Evolutionary conservation across 208 protist genomes (phyloP), one percentile per base, ranked within the genome.

Genomic region (Leptomonas pyrrhocoris): DNA sequence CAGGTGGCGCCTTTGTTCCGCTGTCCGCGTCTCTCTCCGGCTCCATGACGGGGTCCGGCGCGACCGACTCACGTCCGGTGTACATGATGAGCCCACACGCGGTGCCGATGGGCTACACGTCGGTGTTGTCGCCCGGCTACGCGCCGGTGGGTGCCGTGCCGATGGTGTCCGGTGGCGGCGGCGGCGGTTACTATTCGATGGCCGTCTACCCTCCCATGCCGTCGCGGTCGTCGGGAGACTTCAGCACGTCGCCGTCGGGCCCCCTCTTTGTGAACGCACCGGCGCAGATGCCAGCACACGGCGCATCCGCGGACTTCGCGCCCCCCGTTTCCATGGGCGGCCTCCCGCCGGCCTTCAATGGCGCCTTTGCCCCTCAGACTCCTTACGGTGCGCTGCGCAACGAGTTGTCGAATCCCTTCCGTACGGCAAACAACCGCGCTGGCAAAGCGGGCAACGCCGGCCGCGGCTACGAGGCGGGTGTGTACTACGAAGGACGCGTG

Each of bases 401-500:
- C 23, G 40, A 61, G 1, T 12, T 38, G 21, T 45, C 56, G 21
- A 16, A 38, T 49, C 23, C 40, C 34, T 19, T 23, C 13, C 56
- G 4, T 9, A 23, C 38, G 21, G 15, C n/a, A 27, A 16, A 21
- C 31, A 23, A 28, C 67, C 28, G 56, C 36, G 40, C 46, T 58
- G 23, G 56, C 30, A 40, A 38, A 34, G 57, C 43, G 23, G 67
- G 67, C 1, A 56, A 73, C 19, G 67, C 67, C 51, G 86, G 86
- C 28, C 65, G 42, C 16, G 73, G 64, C 42, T 91, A 82, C 60
- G 65, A 73, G 21, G 68, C 83, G 23, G 80, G 80, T 28, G 73
- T 73, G 53, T 84, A 79, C 80, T 92, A 92, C 68, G 86, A 89
- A 43, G 86, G 86, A 4, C 57, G 77, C 2, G 83, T 92, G 27